Conservation (phyloP, 2,329 filamentous ascomycete species). For the Colletotrichum liaoningense region DNA sequence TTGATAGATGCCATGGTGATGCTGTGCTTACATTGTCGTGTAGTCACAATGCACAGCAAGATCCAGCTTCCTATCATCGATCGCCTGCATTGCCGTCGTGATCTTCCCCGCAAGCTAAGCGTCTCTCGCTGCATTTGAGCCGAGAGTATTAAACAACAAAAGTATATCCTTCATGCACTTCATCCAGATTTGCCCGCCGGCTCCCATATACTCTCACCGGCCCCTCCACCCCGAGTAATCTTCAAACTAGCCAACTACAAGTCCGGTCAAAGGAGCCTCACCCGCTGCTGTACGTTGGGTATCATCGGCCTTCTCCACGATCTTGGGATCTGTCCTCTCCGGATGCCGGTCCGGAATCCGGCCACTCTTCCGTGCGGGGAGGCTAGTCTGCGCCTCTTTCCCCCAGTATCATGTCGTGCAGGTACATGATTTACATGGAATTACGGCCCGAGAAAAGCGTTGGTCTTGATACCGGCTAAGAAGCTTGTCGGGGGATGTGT, state of each 20-base stretch:
- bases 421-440: not conserved
- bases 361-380: not conserved
- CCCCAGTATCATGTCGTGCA: not conserved
- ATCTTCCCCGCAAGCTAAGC: constrained; percentile 12
- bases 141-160: not conserved
- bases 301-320: not conserved
- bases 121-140: not conserved
- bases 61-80: not conserved
- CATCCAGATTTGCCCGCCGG: not conserved
- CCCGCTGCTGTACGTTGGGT: not conserved
- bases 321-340: not conserved
- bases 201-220: constrained; percentile 3
- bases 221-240: not conserved
- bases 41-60: not conserved
- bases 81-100: constrained; percentile 4
- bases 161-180: constrained; percentile 16
- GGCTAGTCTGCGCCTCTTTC: not conserved
- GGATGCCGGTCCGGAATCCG: not conserved
- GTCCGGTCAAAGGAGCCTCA: constrained; percentile 1
- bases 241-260: not conserved
- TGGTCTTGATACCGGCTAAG: not conserved
- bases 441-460: not conserved
- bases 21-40: not conserved
- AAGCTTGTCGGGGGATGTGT: not conserved
- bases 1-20: not conserved